A percentile compares a stretch with the other conserved stretches of the same genome.
These are phyloP conservation scores for Coniochaeta prunicola DNA, from an alignment of 2,329 filamentous ascomycete species.

Conservation along the genomic window DNA sequence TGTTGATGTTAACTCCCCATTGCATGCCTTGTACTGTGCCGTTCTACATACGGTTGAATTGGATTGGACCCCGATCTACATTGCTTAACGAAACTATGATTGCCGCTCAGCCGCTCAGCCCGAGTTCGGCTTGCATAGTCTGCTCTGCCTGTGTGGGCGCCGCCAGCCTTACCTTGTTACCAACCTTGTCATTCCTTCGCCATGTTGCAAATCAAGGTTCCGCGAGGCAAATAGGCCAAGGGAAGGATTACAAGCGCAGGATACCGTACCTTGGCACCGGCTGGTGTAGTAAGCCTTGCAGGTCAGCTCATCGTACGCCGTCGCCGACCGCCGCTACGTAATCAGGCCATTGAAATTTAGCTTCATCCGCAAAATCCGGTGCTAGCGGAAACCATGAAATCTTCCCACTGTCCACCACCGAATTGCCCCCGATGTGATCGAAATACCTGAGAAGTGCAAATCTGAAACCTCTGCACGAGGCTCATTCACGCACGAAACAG, in stretches of 20 bases:
- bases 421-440: background rate
- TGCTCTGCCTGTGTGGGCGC: too few species aligned
- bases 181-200: too few species aligned
- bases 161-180: too few species aligned
- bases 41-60: background rate
- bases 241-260: background rate
- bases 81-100: background rate
- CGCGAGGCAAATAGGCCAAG: background rate
- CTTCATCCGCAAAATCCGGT: conserved; percentile 1
- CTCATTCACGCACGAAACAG: background rate
- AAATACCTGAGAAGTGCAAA: background rate
- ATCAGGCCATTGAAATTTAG: background rate
- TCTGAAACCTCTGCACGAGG: background rate
- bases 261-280: too few species aligned
- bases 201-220: background rate
- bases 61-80: background rate
- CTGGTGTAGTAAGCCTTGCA: background rate
- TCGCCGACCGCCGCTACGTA: background rate
- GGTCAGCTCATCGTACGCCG: background rate
- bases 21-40: background rate
- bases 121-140: background rate
- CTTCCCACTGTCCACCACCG: background rate
- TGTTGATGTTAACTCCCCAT: background rate
- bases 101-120: background rate
- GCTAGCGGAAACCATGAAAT: background rate